Percentiles rank a stretch among this genome's conserved stretches.
Conservation (phyloP, 1,284 basidiomycete genomes). For the Cryptococcus wingfieldii region DNA sequence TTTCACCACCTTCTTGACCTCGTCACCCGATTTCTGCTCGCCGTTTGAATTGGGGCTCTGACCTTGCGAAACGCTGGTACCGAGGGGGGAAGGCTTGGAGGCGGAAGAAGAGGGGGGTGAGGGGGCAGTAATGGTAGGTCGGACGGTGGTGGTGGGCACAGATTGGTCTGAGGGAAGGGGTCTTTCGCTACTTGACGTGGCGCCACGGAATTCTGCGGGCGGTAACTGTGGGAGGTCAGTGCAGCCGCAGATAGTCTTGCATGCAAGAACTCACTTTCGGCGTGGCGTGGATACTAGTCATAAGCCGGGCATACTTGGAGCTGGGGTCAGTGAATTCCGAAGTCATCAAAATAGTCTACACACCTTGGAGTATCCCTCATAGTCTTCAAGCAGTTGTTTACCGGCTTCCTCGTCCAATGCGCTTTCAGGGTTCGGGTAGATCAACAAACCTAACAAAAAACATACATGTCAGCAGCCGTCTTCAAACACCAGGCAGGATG, state of each 20-base stretch:
- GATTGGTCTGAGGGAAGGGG: constrained; percentile 1
- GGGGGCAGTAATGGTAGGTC: constrained; percentile 7
- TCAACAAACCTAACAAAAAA: constrained; percentile 57
- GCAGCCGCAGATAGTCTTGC: background rate
- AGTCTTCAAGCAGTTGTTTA: constrained; percentile 82
- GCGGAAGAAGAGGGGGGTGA: constrained; percentile 11
- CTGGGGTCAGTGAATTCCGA: background rate
- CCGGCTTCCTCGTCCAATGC: constrained; percentile 93
- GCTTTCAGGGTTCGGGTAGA: constrained; percentile 93
- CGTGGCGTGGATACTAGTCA: constrained; percentile 41
- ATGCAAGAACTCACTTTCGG: constrained; percentile 31
- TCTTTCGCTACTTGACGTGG: constrained; percentile 8
- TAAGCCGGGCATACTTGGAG: constrained; percentile 32
- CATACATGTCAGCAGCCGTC: too few species aligned
- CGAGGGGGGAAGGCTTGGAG: constrained; percentile 27
- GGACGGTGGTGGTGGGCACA: background rate
- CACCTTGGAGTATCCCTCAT: constrained; percentile 70
- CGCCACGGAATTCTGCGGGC: constrained; percentile 28
- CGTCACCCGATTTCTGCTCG: constrained; percentile 6
- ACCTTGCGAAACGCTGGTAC: constrained; percentile 30
- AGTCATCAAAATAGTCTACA: constrained; percentile 2
- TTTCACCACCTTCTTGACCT: constrained; percentile 20
- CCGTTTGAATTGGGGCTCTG: constrained; percentile 28
- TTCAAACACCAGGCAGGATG: too few species aligned
- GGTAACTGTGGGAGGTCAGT: constrained; percentile 16